phyloP scores from a whole-genome alignment of 1,284 basidiomycete genomes.

The Ustilago esculenta region DNA sequence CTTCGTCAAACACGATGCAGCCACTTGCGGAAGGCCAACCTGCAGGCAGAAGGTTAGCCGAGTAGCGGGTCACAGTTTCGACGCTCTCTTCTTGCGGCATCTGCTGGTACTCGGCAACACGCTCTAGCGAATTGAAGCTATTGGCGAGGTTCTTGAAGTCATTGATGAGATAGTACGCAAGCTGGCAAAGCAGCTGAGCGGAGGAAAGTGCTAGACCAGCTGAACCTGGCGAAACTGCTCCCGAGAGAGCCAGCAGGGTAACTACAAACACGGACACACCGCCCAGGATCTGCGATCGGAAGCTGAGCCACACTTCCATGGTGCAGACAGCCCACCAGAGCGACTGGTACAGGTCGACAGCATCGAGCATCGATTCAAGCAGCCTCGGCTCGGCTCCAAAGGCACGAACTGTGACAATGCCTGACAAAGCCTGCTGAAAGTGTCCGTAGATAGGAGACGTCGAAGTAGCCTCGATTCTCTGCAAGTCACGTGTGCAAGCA shows the following conservation, averaged over 20 bases:
- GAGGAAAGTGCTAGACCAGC: constrained; percentile 85
- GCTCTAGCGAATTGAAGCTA: constrained; percentile 79
- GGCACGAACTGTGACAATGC: constrained; percentile 62
- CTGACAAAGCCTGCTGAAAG: constrained; percentile 56
- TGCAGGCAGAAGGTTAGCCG: constrained; percentile 41
- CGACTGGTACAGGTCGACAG: constrained; percentile 43
- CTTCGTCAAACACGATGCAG: constrained; percentile 75
- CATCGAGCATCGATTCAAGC: constrained; percentile 50
- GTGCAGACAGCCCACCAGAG: constrained; percentile 64
- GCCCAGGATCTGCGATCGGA: constrained; percentile 53
- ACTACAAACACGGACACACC: constrained; percentile 53
- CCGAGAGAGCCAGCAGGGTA: constrained; percentile 76
- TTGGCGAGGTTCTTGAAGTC: constrained; percentile 55
- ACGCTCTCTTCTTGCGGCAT: constrained; percentile 79
- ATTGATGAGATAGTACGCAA: constrained; percentile 49
- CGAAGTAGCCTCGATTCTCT: constrained; percentile 64
- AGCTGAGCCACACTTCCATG: constrained; percentile 60
- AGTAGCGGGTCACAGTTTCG: constrained; percentile 8
- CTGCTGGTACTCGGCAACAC: constrained; percentile 85
- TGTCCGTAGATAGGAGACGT: constrained; percentile 64
- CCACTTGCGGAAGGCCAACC: constrained; percentile 70
- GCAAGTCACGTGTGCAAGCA: constrained; percentile 57
- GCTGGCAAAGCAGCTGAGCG: constrained; percentile 55
- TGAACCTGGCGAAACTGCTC: constrained; percentile 76
- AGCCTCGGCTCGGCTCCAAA: constrained; percentile 56